phyloP scores from a whole-genome alignment of 306 rosid genomes.

The Vigna trinervia region DNA sequence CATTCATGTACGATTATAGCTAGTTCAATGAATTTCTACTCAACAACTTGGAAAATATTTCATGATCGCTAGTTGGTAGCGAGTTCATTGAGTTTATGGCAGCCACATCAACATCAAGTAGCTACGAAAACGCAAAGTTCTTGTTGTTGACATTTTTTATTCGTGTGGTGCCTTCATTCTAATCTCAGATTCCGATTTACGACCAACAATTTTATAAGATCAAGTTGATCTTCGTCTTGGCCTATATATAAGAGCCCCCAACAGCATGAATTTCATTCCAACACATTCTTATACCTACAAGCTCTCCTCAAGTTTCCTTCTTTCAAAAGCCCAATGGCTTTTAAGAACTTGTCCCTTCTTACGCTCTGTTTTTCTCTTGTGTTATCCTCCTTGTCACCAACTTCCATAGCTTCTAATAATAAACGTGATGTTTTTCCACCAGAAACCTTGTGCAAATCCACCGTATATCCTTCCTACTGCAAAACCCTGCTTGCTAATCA shows the following conservation, averaged over 20 bases:
- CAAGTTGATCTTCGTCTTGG: neutral
- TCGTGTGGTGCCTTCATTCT: neutral
- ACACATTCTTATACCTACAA: neutral
- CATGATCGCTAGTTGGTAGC: neutral
- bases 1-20: neutral
- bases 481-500: conserved; percentile 54
- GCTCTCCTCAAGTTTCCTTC: neutral
- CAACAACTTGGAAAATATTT: neutral
- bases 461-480: conserved; percentile 66
- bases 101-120: conserved; percentile 14
- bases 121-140: neutral
- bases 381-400: conserved; percentile 4
- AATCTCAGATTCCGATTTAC: neutral
- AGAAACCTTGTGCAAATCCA: conserved; percentile 57
- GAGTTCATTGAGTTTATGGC: conserved; percentile 16
- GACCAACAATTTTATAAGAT: neutral
- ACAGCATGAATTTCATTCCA: neutral
- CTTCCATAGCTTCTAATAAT: conserved; percentile 39
- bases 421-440: conserved; percentile 28
- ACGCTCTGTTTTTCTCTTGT: conserved; percentile 11
- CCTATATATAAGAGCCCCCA: conserved; percentile 21
- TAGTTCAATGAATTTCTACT: neutral
- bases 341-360: conserved; percentile 42
- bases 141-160: neutral
- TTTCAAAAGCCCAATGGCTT: conserved; percentile 41